Conservation (phyloP, 2,329 filamentous ascomycete genomes). For the Simplicillium aogashimaense region DNA sequence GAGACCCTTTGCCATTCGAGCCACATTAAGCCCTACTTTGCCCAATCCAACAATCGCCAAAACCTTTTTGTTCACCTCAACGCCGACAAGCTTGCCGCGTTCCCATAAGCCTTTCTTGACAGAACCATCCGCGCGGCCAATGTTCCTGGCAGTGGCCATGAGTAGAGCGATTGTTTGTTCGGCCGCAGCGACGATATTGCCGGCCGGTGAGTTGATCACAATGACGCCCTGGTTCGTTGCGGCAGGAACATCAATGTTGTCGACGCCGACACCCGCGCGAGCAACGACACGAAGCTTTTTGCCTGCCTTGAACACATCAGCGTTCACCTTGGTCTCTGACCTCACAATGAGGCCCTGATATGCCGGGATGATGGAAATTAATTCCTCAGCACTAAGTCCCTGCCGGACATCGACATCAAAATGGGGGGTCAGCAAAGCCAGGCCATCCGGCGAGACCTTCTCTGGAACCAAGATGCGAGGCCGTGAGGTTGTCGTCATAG, state of each 20-base stretch:
- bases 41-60: slow-evolving; percentile 69
- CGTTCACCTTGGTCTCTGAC: slow-evolving; percentile 73
- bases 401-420: slow-evolving; percentile 62
- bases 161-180: slow-evolving; percentile 70
- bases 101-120: slow-evolving; percentile 70
- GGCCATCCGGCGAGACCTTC: slow-evolving; percentile 70
- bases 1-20: slow-evolving; percentile 66
- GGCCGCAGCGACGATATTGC: slow-evolving; percentile 72
- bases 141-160: slow-evolving; percentile 63
- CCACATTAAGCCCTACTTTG: slow-evolving; percentile 76
- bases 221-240: slow-evolving; percentile 67
- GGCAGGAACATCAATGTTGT: slow-evolving; percentile 68
- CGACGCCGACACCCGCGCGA: slow-evolving; percentile 70
- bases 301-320: slow-evolving; percentile 54
- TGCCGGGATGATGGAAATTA: slow-evolving; percentile 55
- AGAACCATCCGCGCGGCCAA: slow-evolving; percentile 59
- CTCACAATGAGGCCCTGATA: slow-evolving; percentile 73
- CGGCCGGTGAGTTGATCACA: slow-evolving; percentile 69
- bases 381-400: slow-evolving; percentile 50
- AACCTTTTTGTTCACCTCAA: slow-evolving; percentile 69
- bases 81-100: slow-evolving; percentile 61
- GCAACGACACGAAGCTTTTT: slow-evolving; percentile 68
- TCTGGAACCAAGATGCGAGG: slow-evolving; percentile 62
- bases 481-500: slow-evolving; percentile 10
- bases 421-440: slow-evolving; percentile 54